Evolutionary conservation across 2,329 filamentous ascomycete species (phyloP).

Genomic region (Lomentospora prolificans): DNA sequence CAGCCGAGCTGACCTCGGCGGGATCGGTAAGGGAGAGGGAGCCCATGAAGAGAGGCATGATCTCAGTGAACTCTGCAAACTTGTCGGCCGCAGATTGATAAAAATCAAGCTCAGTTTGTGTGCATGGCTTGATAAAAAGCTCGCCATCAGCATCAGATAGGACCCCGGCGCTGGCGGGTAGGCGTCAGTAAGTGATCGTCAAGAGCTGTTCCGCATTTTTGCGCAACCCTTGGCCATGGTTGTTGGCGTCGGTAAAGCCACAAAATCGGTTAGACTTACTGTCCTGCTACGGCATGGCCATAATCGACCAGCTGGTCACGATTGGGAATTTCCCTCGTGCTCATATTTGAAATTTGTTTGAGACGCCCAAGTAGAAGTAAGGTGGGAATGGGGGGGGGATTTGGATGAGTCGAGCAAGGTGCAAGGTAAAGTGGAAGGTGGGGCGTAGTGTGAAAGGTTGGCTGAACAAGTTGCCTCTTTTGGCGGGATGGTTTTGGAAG

Average conservation of each 20-base stretch:
- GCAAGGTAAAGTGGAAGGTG: background rate
- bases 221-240: background rate
- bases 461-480: background rate
- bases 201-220: too few relatives aligned
- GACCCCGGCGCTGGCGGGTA: slow-evolving; percentile 65
- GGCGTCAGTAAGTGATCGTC: slow-evolving; percentile 15
- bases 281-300: slow-evolving; percentile 70
- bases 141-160: slow-evolving; percentile 74
- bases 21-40: slow-evolving; percentile 59
- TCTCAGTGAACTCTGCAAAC: slow-evolving; percentile 64
- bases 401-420: too few relatives aligned
- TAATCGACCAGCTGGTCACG: slow-evolving; percentile 34
- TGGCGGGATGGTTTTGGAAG: background rate
- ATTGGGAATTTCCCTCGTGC: slow-evolving; percentile 11
- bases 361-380: background rate
- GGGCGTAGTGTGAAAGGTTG: background rate
- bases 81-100: slow-evolving; percentile 62
- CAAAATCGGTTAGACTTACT: slow-evolving; percentile 67
- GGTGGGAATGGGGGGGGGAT: background rate
- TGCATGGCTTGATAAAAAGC: slow-evolving; percentile 92
- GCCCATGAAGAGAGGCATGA: slow-evolving; percentile 82
- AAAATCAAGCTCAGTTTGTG: slow-evolving; percentile 73
- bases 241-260: background rate
- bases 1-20: slow-evolving; percentile 33
- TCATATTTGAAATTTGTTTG: background rate